Evolutionary conservation across 2,329 filamentous ascomycete species (phyloP).

Genomic region (Fusarium pininemorale): DNA sequence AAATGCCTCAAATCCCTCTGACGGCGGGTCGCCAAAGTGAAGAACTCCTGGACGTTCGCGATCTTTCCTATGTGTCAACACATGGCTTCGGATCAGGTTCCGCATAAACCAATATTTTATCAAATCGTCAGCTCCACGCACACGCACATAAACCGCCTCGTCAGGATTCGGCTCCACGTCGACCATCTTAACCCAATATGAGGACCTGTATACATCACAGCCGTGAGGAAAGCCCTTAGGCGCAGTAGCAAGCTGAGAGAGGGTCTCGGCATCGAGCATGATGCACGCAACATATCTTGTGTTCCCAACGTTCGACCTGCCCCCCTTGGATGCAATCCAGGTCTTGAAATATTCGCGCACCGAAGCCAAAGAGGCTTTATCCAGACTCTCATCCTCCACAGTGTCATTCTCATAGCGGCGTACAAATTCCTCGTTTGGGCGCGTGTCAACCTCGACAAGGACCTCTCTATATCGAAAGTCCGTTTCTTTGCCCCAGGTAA

Average conservation of each 20-base stretch:
- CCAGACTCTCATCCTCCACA: neutral
- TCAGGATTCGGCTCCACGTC: neutral
- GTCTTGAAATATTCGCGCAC: neutral
- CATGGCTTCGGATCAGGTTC: neutral
- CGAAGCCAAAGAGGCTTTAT: neutral
- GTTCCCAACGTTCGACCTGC: neutral
- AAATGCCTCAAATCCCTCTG: neutral
- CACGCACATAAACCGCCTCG: neutral
- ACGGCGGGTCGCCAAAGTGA: neutral
- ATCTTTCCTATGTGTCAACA: neutral
- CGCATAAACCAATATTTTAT: neutral
- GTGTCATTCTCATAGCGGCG: neutral
- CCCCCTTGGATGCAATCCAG: neutral
- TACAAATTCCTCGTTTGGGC: neutral
- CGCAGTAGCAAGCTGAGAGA: neutral
- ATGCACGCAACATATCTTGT: neutral
- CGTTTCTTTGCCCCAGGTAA: neutral
- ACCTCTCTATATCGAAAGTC: neutral
- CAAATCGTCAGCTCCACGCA: neutral
- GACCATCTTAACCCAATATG: neutral
- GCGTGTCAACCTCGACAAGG: neutral
- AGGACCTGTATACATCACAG: neutral
- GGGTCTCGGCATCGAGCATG: neutral
- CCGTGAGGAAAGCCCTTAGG: neutral
- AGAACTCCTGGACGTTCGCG: neutral